Evolutionary conservation across 2,329 filamentous ascomycete species (phyloP).

Genomic region (Botrytis sinoallii): DNA sequence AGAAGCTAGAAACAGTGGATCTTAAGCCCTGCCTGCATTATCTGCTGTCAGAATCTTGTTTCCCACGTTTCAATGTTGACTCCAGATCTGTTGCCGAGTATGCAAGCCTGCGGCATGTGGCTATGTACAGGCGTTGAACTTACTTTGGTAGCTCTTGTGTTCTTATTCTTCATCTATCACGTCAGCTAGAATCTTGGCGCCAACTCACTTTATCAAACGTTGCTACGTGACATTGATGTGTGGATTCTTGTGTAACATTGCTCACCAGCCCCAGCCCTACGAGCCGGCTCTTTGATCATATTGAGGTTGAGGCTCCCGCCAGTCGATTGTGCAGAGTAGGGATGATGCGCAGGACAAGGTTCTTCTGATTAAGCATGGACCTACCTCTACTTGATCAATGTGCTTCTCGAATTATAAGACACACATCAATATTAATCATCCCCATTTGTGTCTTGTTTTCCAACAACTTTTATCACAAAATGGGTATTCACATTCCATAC

Average conservation of each 20-base stretch:
- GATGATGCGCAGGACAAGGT: neutral
- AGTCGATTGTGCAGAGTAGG: neutral
- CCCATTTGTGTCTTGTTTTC: neutral
- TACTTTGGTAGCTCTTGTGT: neutral
- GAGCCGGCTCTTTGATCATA: neutral
- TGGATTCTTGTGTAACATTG: slow-evolving; percentile 10
- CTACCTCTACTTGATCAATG: slow-evolving; percentile 1
- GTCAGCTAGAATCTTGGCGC: slow-evolving; percentile 13
- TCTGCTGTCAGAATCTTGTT: slow-evolving; percentile 24
- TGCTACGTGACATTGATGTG: slow-evolving; percentile 14
- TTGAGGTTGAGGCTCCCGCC: neutral
- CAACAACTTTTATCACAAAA: neutral
- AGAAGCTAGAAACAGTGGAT: slow-evolving; percentile 23
- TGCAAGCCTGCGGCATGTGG: slow-evolving; percentile 20
- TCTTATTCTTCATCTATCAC: slow-evolving; percentile 7
- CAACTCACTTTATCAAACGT: neutral
- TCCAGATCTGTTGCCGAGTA: slow-evolving; percentile 25
- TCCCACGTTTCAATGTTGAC: slow-evolving; percentile 23
- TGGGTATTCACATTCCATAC: neutral
- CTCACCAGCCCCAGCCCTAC: slow-evolving; percentile 15
- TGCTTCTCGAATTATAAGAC: neutral
- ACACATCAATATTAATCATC: neutral
- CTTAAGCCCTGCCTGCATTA: slow-evolving; percentile 25
- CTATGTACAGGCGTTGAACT: slow-evolving; percentile 15
- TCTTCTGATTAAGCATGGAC: neutral